Conservation (phyloP, 1,139 yeast species). For the Groenewaldozyma auringiensis region DNA sequence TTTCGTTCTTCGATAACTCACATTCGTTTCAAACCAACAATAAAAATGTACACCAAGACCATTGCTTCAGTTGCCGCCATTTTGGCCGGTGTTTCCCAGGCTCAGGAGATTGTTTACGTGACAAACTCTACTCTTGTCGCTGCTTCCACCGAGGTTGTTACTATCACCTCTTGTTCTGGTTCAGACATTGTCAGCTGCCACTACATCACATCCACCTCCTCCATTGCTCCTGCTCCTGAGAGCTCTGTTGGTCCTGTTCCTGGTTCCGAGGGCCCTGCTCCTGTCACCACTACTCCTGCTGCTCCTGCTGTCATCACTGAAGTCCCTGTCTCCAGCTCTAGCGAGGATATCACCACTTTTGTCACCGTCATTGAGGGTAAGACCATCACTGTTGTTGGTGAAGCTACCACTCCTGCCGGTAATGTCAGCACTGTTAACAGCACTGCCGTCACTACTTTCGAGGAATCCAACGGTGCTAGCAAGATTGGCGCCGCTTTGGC, state of each 20-base stretch:
- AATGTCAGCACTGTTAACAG: constrained; percentile 17
- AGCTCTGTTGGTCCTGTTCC: too few relatives aligned
- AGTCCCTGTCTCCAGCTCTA: constrained; percentile 7
- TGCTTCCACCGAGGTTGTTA: constrained; percentile 15
- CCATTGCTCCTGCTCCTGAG: constrained; percentile 10
- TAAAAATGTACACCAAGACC: constrained; percentile 16
- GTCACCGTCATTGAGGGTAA: constrained; percentile 26
- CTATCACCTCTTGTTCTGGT: constrained; percentile 20
- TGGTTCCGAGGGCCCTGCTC: constrained; percentile 14
- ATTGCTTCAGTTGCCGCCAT: constrained; percentile 14
- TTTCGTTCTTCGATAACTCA: neutral
- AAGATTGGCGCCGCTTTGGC: constrained; percentile 20
- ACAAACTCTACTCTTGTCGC: constrained; percentile 14
- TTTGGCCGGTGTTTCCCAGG: constrained; percentile 12
- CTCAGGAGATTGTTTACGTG: constrained; percentile 11
- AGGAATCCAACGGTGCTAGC: constrained; percentile 19
- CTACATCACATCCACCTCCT: constrained; percentile 18
- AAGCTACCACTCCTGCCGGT: constrained; percentile 13
- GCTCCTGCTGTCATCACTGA: constrained; percentile 9
- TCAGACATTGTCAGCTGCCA: constrained; percentile 21
- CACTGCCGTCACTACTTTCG: constrained; percentile 15
- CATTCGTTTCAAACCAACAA: constrained; percentile 1
- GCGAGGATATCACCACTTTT: constrained; percentile 18
- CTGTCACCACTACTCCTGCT: constrained; percentile 3
- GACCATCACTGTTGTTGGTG: constrained; percentile 25